Evolutionary conservation across 805 yeast species (phyloP).

Genomic region (Suhomyces sp.): DNA sequence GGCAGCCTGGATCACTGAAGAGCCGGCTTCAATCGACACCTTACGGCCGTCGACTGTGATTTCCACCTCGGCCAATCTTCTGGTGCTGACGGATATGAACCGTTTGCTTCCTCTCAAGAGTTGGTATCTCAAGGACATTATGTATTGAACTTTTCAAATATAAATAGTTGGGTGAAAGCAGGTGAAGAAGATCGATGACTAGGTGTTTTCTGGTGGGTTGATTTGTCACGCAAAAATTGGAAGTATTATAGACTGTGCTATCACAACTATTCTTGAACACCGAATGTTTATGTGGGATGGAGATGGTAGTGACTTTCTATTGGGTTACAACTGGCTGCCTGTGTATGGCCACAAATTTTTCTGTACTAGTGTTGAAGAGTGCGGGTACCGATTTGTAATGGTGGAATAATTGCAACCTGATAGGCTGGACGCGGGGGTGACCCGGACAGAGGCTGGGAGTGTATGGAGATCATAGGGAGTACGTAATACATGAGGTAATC

Average conservation of each 20-base stretch:
- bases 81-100: conserved; percentile 33
- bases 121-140: conserved; percentile 9
- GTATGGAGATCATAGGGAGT: too few relatives aligned
- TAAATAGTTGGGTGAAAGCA: background rate
- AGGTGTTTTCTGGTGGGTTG: too few relatives aligned
- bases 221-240: too few relatives aligned
- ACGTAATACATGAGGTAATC: too few relatives aligned
- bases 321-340: conserved; percentile 5
- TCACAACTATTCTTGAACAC: too few relatives aligned
- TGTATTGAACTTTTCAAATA: conserved; percentile 1
- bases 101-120: conserved; percentile 17
- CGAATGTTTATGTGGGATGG: too few relatives aligned
- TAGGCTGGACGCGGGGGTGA: conserved; percentile 21
- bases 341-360: conserved; percentile 9
- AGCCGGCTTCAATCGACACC: conserved; percentile 79
- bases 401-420: conserved; percentile 27
- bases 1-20: conserved; percentile 87
- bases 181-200: too few relatives aligned
- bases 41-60: conserved; percentile 67
- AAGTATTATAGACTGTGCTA: too few relatives aligned
- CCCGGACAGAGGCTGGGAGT: too few relatives aligned
- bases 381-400: conserved; percentile 10
- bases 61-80: conserved; percentile 51
- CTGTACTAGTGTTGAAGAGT: conserved; percentile 4
- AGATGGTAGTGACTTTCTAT: too few relatives aligned